A percentile compares a stretch with the other conserved stretches of the same genome.
phyloP scores from a whole-genome alignment of 768 basidiomycete species.

The Mycena chlorophos region DNA sequence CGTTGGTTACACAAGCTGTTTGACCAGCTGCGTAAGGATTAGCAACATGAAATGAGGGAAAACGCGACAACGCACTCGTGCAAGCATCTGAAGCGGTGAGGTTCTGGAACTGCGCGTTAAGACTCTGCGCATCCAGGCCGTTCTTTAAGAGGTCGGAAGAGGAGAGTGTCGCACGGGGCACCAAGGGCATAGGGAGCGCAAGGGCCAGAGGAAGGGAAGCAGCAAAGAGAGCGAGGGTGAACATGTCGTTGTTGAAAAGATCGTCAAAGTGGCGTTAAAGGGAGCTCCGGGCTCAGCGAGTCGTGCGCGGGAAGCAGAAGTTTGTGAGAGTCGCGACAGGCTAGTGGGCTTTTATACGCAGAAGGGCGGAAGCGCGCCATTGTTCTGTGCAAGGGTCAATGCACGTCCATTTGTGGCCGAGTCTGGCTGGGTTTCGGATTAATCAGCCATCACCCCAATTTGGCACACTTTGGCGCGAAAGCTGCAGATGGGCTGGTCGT shows the following conservation, averaged over 20 bases:
- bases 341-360: not conserved
- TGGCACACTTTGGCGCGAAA: no score
- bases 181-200: slow-evolving; percentile 30
- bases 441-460: no score
- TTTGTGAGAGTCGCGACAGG: not conserved
- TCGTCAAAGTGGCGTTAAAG: not conserved
- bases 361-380: no score
- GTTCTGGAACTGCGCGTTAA: slow-evolving; percentile 48
- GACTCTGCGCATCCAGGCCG: slow-evolving; percentile 49
- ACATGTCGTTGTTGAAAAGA: slow-evolving; percentile 11
- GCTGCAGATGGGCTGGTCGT: no score
- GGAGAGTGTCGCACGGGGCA: slow-evolving; percentile 39
- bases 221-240: slow-evolving; percentile 25
- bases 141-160: slow-evolving; percentile 46
- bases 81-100: slow-evolving; percentile 46
- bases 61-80: slow-evolving; percentile 32
- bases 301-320: not conserved
- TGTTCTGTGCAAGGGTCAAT: no score
- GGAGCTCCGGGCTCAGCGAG: slow-evolving; percentile 1
- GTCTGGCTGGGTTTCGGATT: no score
- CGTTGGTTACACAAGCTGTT: slow-evolving; percentile 44
- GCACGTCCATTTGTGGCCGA: no score
- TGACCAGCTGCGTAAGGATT: slow-evolving; percentile 36
- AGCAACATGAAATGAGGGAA: not conserved
- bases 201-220: slow-evolving; percentile 30